Base-by-base conservation (phyloP, 177 flowering plant genomes). In the Vitis hybrid region DNA sequence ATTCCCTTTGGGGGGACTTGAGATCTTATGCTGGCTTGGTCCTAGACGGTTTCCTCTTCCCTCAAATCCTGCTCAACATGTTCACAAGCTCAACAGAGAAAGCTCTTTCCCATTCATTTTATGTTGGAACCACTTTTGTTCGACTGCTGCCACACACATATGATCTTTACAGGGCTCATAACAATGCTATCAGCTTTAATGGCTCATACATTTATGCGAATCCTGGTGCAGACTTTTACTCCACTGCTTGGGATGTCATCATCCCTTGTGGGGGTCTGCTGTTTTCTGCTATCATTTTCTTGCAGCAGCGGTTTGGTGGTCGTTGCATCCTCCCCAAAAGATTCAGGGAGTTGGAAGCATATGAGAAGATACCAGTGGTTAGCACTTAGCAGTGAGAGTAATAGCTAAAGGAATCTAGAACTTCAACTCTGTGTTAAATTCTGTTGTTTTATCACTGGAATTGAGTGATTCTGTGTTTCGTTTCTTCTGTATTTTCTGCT, bases 261-360 rank as follows among this genome's bases (percentile, higher is more conserved):
- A 84, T 90, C 35, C 80, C 89, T 62, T 76, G 84, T 51, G 84
- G 69, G 3, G 79, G 89, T 62, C 41, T 84, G 58, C 51, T 83
- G 56, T 85, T 90, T 73, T 92, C 86, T 9, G 62, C 69, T 30
- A 52, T 88, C 56, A 66, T 88, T 13, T 90, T 32, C 85, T 61
- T 88, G 75, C 97, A 90, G 82, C 97, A 92, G 73, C 50, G 86
- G 14, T 79, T 81, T 67, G 94, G 97, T 10, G 92, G 93, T 41
- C 81, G 82, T 11, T 90, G 83, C 72, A 52, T 90, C 32, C 74
- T 89, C 66, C 93, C 91, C 1, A 61, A n/a, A 64, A 78, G 75
- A 41, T 71, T 76, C 63, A 79, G 77, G 68, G 75, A 68, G 52
- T n/a, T 51, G 9, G 62, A 61, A 14, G 68, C 18, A 14, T 82